A percentile compares a stretch with the other conserved stretches of the same genome.
Evolutionary conservation across 2,329 filamentous ascomycete species (phyloP).

Genomic region (Cercospora citrullina): DNA sequence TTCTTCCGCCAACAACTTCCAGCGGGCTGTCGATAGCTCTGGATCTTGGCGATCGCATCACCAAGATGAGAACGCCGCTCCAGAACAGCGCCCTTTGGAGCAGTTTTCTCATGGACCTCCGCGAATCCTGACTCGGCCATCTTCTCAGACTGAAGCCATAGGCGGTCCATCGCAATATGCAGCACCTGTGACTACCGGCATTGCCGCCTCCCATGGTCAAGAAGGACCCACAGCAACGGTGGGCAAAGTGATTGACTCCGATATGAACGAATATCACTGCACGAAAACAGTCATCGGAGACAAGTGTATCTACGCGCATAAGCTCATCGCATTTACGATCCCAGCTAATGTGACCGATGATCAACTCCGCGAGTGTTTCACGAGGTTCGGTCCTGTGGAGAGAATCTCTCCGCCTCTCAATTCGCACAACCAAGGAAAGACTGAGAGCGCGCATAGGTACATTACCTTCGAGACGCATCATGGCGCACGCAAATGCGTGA

Average conservation of each 20-base stretch:
- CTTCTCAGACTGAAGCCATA: neutral
- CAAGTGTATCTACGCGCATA: constrained; percentile 23
- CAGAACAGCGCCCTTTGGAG: neutral
- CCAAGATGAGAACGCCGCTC: constrained; percentile 16
- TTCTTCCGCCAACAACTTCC: neutral
- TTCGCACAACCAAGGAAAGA: neutral
- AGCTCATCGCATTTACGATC: constrained; percentile 24
- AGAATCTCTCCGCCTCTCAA: neutral
- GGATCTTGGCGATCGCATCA: constrained; percentile 11
- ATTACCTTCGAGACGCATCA: constrained; percentile 11
- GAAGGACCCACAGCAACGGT: no score
- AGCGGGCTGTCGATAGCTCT: constrained; percentile 1
- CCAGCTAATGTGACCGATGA: neutral
- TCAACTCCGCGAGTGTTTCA: constrained; percentile 16
- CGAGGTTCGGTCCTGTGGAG: constrained; percentile 18
- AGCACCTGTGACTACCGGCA: neutral
- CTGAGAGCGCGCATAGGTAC: neutral
- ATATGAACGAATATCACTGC: constrained; percentile 14
- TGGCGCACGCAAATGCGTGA: constrained; percentile 11
- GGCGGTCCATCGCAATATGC: neutral
- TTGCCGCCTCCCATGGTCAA: neutral
- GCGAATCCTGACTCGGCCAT: constrained; percentile 10
- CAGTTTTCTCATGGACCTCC: constrained; percentile 7
- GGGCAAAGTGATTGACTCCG: neutral
- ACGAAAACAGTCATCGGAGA: constrained; percentile 18